Conservation (phyloP, 2,329 filamentous ascomycete genomes). For the Ophidiomyces ophidiicola region DNA sequence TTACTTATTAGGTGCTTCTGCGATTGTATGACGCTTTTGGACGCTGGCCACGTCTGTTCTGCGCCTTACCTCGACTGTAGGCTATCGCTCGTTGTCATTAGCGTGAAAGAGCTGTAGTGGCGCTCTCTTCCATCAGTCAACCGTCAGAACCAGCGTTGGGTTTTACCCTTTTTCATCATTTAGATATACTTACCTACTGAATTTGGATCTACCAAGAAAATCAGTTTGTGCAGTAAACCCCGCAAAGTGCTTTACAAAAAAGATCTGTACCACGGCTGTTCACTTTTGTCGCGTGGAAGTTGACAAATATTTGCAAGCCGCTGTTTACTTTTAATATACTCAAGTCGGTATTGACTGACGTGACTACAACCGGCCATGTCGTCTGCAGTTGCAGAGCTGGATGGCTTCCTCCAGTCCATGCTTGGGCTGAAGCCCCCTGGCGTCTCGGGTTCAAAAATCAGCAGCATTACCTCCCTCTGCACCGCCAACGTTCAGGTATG, state of each 20-base stretch:
- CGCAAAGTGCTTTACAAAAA: background rate
- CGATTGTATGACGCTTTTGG: constrained; percentile 3
- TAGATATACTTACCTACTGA: constrained; percentile 6
- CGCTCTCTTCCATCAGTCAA: constrained; percentile 5
- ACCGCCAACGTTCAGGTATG: constrained; percentile 82
- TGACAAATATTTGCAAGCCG: background rate
- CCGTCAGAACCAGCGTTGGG: constrained; percentile 2
- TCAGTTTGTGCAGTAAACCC: constrained; percentile 5
- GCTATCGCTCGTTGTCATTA: constrained; percentile 8
- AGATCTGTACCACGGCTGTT: background rate
- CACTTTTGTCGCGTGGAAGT: background rate
- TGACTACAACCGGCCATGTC: constrained; percentile 44
- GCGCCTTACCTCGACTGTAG: constrained; percentile 8
- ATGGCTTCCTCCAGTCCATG: constrained; percentile 82
- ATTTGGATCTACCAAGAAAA: background rate
- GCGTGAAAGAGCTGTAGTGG: constrained; percentile 10
- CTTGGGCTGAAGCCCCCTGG: constrained; percentile 82
- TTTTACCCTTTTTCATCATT: constrained; percentile 7
- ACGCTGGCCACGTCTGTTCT: constrained; percentile 5
- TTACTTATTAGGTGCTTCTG: constrained; percentile 1
- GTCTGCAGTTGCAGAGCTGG: constrained; percentile 80
- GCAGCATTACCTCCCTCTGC: constrained; percentile 73
- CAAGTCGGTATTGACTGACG: constrained; percentile 7
- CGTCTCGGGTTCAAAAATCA: constrained; percentile 86
- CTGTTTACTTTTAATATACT: too few relatives aligned